These are phyloP conservation scores for Gliomastix tumulicola DNA, from an alignment of 2,329 filamentous ascomycete genomes.

Conservation along the genomic window DNA sequence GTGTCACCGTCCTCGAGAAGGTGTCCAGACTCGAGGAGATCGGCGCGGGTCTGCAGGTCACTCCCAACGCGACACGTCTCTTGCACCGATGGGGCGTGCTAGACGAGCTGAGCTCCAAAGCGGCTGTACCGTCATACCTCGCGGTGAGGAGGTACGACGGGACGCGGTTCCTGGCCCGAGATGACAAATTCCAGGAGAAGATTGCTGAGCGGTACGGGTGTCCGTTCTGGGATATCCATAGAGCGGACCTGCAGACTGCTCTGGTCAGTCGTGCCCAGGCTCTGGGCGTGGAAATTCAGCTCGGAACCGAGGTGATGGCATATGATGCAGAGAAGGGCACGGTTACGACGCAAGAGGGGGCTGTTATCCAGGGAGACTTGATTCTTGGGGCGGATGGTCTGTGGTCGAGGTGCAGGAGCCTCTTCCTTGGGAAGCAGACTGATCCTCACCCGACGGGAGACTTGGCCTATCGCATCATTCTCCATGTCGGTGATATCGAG, in stretches of 20 bases:
- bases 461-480: conserved; percentile 56
- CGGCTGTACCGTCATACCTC: conserved; percentile 35
- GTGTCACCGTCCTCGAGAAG: too few relatives aligned
- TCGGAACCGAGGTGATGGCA: not conserved
- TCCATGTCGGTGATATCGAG: conserved; percentile 41
- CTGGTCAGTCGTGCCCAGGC: conserved; percentile 42
- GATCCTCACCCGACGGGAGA: conserved; percentile 53
- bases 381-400: conserved; percentile 59
- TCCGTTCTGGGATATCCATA: conserved; percentile 54
- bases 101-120: conserved; percentile 7
- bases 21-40: too few relatives aligned
- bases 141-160: conserved; percentile 47
- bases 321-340: conserved; percentile 37
- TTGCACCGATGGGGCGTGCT: conserved; percentile 21
- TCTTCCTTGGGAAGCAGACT: conserved; percentile 35
- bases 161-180: conserved; percentile 37
- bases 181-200: conserved; percentile 43
- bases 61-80: conserved; percentile 20
- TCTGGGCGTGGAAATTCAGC: conserved; percentile 28
- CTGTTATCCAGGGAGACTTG: conserved; percentile 36
- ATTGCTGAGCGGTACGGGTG: conserved; percentile 47
- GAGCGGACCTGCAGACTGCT: conserved; percentile 51
- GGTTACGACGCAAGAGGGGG: conserved; percentile 25
- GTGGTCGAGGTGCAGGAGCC: conserved; percentile 50
- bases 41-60: conserved; percentile 22